These are phyloP conservation scores for Macrolepiota albuminosa DNA, from an alignment of 768 basidiomycete genomes.

Conservation along the genomic window DNA sequence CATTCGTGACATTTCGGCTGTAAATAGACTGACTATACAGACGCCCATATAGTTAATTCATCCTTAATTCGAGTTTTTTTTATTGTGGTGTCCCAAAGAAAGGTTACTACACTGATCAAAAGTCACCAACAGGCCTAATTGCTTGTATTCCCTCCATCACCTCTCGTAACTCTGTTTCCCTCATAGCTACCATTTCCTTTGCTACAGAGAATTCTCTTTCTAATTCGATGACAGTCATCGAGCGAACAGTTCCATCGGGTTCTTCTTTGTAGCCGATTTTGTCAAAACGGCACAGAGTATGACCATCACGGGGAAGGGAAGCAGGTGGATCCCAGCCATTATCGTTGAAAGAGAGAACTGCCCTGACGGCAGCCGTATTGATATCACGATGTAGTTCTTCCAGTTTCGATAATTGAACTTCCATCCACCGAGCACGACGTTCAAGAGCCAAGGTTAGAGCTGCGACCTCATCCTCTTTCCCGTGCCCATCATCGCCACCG, in stretches of 20 bases:
- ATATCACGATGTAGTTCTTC: conserved; percentile 89
- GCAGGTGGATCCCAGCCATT: conserved; percentile 74
- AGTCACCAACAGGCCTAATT: conserved; percentile 39
- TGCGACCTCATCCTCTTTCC: conserved; percentile 80
- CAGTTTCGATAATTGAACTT: conserved; percentile 82
- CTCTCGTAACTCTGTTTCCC: conserved; percentile 71
- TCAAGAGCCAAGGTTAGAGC: conserved; percentile 80
- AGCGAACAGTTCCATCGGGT: conserved; percentile 32
- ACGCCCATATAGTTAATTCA: too few relatives aligned
- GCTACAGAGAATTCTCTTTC: conserved; percentile 70
- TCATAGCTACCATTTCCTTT: conserved; percentile 65
- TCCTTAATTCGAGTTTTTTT: too few relatives aligned
- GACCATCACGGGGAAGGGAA: conserved; percentile 66
- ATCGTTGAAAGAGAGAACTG: conserved; percentile 80
- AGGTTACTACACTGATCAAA: background rate
- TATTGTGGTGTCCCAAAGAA: too few relatives aligned
- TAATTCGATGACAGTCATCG: conserved; percentile 68
- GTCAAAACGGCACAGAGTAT: conserved; percentile 66
- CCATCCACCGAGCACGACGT: conserved; percentile 91
- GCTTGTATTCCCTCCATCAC: conserved; percentile 65
- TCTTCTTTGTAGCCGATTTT: conserved; percentile 54
- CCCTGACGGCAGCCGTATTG: conserved; percentile 81
- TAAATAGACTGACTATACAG: too few relatives aligned
- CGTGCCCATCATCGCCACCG: conserved; percentile 54
- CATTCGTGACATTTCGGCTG: too few relatives aligned